phyloP scores from a whole-genome alignment of 768 basidiomycete species.

The Galerina marginata region DNA sequence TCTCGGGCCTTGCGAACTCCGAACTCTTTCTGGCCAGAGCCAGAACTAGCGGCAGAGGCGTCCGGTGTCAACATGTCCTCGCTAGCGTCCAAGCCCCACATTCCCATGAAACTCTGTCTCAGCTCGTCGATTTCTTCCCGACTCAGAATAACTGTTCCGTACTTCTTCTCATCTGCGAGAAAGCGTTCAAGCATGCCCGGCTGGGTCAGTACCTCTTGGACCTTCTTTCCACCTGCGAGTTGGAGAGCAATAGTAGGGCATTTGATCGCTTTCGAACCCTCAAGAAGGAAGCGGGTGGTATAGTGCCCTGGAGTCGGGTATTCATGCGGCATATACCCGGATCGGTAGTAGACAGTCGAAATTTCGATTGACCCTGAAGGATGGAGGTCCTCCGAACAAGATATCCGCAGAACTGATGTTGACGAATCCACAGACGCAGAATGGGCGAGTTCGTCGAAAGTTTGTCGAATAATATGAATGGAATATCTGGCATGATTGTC shows the following conservation, averaged over 20 bases:
- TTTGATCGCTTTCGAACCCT: conserved; percentile 86
- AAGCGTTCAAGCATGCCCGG: conserved; percentile 79
- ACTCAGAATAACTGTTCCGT: conserved; percentile 37
- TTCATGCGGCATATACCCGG: conserved; percentile 86
- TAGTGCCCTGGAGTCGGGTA: conserved; percentile 73
- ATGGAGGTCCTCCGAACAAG: conserved; percentile 38
- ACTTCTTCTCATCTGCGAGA: conserved; percentile 48
- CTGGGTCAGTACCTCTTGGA: conserved; percentile 85
- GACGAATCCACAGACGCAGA: conserved; percentile 60
- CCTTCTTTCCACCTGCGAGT: conserved; percentile 95
- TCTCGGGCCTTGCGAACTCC: conserved; percentile 59
- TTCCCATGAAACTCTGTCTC: conserved; percentile 81
- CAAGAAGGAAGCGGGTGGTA: conserved; percentile 75
- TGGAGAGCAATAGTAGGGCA: conserved; percentile 92
- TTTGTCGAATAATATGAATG: conserved; percentile 77
- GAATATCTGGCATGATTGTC: conserved; percentile 55
- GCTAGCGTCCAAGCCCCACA: conserved; percentile 81
- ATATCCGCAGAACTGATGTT: conserved; percentile 49
- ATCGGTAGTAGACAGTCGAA: conserved; percentile 88
- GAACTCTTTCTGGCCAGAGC: conserved; percentile 37
- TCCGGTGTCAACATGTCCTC: conserved; percentile 41
- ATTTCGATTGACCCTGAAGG: conserved; percentile 60
- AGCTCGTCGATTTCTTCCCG: conserved; percentile 55
- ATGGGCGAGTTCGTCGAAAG: conserved; percentile 68
- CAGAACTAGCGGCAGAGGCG: conserved; percentile 26